Percentiles rank a stretch among this genome's conserved stretches.
Conservation (phyloP, 2,329 filamentous ascomycete species). For the Colletotrichum aenigma region DNA sequence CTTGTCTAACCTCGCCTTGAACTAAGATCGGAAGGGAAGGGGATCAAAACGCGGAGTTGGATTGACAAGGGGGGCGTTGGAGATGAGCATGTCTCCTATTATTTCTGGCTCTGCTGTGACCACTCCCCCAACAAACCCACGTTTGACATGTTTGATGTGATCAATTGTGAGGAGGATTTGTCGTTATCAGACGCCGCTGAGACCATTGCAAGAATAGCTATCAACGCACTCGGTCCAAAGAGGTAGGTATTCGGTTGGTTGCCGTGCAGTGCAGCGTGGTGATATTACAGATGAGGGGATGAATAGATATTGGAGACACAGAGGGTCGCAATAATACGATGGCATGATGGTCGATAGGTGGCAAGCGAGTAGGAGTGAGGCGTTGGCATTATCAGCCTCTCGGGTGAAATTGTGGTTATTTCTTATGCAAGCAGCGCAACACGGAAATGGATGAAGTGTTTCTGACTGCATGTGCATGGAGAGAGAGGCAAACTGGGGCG, state of each 20-base stretch:
- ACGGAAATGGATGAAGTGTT: not conserved
- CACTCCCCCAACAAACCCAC: not conserved
- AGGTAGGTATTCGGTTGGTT: not conserved
- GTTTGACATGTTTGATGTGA: not conserved
- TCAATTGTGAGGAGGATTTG: not conserved
- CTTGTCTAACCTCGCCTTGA: not conserved
- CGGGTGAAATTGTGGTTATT: not conserved
- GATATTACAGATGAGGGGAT: not conserved
- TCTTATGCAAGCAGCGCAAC: not conserved
- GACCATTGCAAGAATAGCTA: not conserved
- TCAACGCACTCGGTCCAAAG: not conserved
- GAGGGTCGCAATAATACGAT: not conserved
- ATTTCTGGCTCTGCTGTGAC: not conserved
- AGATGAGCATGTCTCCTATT: not conserved
- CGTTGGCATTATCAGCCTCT: not conserved
- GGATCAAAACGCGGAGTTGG: constrained; percentile 2
- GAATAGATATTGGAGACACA: not conserved
- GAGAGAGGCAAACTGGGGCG: not conserved
- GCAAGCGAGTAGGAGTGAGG: not conserved
- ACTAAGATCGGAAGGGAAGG: not conserved
- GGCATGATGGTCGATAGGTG: not conserved
- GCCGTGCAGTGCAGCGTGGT: not conserved
- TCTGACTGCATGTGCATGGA: not conserved
- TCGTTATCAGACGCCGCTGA: not conserved
- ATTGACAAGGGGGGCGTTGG: not conserved